These are phyloP conservation scores for Populus ilicifolia DNA, from an alignment of 345 rosid species.

Conservation along the genomic window DNA sequence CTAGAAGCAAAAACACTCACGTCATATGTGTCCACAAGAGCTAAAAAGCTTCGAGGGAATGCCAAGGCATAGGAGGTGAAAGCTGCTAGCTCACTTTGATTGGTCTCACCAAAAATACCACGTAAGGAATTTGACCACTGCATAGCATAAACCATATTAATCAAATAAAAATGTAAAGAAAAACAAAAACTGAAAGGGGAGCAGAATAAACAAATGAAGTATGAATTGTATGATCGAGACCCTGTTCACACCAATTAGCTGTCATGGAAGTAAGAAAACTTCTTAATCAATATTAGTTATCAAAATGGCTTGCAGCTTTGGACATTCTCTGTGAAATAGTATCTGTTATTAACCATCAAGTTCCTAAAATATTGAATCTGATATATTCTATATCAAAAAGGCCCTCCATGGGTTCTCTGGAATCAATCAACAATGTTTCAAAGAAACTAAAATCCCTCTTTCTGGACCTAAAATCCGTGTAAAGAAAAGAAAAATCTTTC, in stretches of 20 bases:
- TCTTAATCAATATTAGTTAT: neutral
- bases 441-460: neutral
- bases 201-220: neutral
- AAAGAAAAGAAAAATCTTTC: neutral
- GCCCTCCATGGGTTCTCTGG: neutral
- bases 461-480: neutral
- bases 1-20: conserved; percentile 42
- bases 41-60: conserved; percentile 74
- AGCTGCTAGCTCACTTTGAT: conserved; percentile 91
- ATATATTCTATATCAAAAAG: neutral
- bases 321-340: neutral
- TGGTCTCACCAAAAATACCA: conserved; percentile 72
- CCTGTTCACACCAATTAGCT: neutral
- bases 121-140: conserved; percentile 58
- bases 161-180: neutral
- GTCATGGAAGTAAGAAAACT: neutral
- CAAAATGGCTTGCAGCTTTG: neutral
- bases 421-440: neutral
- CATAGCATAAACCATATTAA: conserved; percentile 23
- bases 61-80: conserved; percentile 91
- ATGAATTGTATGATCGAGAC: neutral
- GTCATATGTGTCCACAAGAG: conserved; percentile 92
- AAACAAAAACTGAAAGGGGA: conserved; percentile 2
- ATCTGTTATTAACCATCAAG: neutral
- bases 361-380: neutral